A percentile compares a stretch with the other conserved stretches of the same genome.
Evolutionary conservation across 2,329 filamentous ascomycete species (phyloP).

Genomic region (Pseudocercospora fijiensis): DNA sequence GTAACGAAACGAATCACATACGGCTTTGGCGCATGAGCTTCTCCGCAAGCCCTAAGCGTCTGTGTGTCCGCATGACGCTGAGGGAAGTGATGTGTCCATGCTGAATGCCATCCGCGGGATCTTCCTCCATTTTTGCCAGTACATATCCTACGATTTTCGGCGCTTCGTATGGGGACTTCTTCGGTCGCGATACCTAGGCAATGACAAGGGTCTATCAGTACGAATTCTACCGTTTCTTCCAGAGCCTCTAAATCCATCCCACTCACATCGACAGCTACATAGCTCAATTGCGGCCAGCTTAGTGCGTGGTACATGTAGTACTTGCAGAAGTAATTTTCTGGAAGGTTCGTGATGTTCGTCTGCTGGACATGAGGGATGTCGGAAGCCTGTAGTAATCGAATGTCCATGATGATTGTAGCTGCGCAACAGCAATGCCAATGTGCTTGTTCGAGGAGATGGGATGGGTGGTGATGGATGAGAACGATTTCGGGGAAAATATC

Average conservation of each 20-base stretch:
- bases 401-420: slow-evolving; percentile 66
- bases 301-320: slow-evolving; percentile 99
- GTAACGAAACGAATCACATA: slow-evolving; percentile 51
- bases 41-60: slow-evolving; percentile 87
- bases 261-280: slow-evolving; percentile 80
- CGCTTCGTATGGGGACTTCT: slow-evolving; percentile 77
- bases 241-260: not conserved
- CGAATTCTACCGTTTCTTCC: too few species aligned
- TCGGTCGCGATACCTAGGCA: slow-evolving; percentile 66
- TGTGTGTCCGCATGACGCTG: slow-evolving; percentile 94
- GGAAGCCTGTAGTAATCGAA: slow-evolving; percentile 77
- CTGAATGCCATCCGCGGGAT: slow-evolving; percentile 82
- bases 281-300: slow-evolving; percentile 95
- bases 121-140: slow-evolving; percentile 99
- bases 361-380: slow-evolving; percentile 93
- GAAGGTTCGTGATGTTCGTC: slow-evolving; percentile 97
- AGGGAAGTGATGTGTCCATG: slow-evolving; percentile 96
- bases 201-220: not conserved
- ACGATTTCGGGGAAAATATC: too few species aligned
- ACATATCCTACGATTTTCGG: slow-evolving; percentile 99
- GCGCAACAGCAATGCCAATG: too few species aligned
- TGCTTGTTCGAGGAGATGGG: too few species aligned
- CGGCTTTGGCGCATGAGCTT: slow-evolving; percentile 96
- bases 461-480: too few species aligned
- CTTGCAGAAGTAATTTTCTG: slow-evolving; percentile 99